Evolutionary conservation across 768 basidiomycete genomes (phyloP).

Genomic region (Termitomyces eurrhizus): DNA sequence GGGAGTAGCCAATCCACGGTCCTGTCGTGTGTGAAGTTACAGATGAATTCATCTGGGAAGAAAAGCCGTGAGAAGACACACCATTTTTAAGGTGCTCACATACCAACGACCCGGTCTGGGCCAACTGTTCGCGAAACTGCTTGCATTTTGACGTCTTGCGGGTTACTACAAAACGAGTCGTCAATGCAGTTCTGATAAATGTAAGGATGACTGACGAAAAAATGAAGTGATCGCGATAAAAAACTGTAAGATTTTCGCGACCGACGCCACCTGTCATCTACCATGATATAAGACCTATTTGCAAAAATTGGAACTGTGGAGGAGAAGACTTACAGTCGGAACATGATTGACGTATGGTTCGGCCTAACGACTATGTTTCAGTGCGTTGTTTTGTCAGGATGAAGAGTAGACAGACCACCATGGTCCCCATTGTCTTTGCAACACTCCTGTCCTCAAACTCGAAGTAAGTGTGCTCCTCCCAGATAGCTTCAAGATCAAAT

Average conservation of each 20-base stretch:
- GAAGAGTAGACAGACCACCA: conserved; percentile 38
- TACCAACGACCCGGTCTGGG: conserved; percentile 47
- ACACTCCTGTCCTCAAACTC: conserved; percentile 51
- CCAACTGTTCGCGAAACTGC: conserved; percentile 50
- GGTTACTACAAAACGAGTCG: conserved; percentile 32
- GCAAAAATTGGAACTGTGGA: neutral
- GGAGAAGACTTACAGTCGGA: conserved; percentile 36
- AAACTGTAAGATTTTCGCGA: conserved; percentile 42
- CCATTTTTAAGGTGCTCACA: conserved; percentile 8
- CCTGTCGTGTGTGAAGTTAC: conserved; percentile 40
- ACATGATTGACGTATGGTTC: conserved; percentile 61
- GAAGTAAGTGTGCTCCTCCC: conserved; percentile 55
- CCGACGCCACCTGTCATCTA: conserved; percentile 58
- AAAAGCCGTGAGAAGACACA: neutral
- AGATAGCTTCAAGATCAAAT: conserved; percentile 57
- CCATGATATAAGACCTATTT: neutral
- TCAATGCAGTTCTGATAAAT: neutral
- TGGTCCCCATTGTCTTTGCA: conserved; percentile 52
- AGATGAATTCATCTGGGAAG: conserved; percentile 47
- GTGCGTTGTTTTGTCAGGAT: neutral
- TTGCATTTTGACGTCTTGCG: conserved; percentile 40
- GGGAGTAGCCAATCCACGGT: conserved; percentile 48
- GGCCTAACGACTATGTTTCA: conserved; percentile 25
- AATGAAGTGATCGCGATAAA: conserved; percentile 56
- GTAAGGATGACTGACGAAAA: conserved; percentile 34